These are phyloP conservation scores for Phytophthora hibernalis DNA, from an alignment of 352 stramenopile species.

Conservation along the genomic window DNA sequence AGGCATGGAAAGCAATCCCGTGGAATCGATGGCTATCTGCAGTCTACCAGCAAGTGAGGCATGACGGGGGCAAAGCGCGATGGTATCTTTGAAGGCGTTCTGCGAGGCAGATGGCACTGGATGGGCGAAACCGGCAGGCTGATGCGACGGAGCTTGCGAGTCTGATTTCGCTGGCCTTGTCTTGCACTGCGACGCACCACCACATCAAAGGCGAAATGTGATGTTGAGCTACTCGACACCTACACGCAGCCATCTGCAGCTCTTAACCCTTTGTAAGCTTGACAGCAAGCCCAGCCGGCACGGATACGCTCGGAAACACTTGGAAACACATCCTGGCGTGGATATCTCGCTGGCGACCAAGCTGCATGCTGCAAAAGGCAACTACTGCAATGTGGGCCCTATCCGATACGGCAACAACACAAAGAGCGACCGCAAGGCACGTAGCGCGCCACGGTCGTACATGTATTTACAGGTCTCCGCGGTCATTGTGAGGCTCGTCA, in stretches of 20 bases:
- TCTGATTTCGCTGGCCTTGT: conserved; percentile 12
- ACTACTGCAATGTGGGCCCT: neutral
- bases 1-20: neutral
- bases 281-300: conserved; percentile 6
- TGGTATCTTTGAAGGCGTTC: neutral
- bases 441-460: neutral
- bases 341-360: neutral
- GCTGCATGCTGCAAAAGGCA: neutral
- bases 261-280: conserved; percentile 8
- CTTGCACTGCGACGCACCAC: neutral
- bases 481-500: neutral
- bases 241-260: neutral
- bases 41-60: neutral
- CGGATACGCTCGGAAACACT: conserved; percentile 10
- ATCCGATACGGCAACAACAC: neutral
- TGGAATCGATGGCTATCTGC: too few species aligned
- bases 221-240: neutral
- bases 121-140: neutral
- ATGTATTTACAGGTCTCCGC: neutral
- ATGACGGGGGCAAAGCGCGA: neutral
- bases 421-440: neutral
- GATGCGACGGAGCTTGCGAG: conserved; percentile 2
- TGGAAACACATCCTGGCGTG: conserved; percentile 24
- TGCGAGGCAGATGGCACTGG: neutral
- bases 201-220: neutral